Conservation (phyloP, 1,139 yeast genomes). For the Yamadazyma pseudoaaseri region DNA sequence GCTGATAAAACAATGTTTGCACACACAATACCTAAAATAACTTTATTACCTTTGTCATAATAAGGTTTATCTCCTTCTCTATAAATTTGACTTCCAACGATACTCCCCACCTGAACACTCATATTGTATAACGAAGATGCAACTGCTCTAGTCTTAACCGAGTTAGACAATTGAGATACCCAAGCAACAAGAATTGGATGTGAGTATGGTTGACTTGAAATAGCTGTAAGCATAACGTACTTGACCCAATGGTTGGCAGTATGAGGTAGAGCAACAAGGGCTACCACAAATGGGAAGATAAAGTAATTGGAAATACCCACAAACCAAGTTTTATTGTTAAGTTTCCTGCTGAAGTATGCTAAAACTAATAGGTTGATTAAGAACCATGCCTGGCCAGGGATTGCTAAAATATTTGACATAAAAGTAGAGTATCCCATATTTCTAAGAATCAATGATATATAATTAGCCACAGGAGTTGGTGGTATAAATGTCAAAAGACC, state of each 20-base stretch:
- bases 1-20: constrained; percentile 19
- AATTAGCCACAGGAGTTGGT: constrained; percentile 39
- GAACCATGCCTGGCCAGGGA: constrained; percentile 44
- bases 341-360: constrained; percentile 40
- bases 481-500: constrained; percentile 50
- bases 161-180: constrained; percentile 60
- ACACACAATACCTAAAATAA: constrained; percentile 16
- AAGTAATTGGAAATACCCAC: constrained; percentile 31
- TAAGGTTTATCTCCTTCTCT: constrained; percentile 55
- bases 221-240: constrained; percentile 46
- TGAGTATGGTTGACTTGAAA: constrained; percentile 49
- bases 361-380: constrained; percentile 36
- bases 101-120: constrained; percentile 55
- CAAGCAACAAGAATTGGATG: constrained; percentile 59
- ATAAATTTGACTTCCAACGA: constrained; percentile 55
- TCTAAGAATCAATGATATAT: constrained; percentile 51
- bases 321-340: constrained; percentile 37
- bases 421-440: constrained; percentile 56
- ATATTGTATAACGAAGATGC: constrained; percentile 64
- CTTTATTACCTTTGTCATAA: constrained; percentile 53
- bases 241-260: constrained; percentile 42
- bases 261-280: constrained; percentile 24
- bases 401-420: constrained; percentile 52
- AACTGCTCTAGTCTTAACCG: constrained; percentile 58
- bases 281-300: constrained; percentile 22